Percentiles rank a stretch among this genome's conserved stretches.
These are phyloP conservation scores for Stygiomarasmius scandens DNA, from an alignment of 1,284 basidiomycete genomes.

Conservation along the genomic window DNA sequence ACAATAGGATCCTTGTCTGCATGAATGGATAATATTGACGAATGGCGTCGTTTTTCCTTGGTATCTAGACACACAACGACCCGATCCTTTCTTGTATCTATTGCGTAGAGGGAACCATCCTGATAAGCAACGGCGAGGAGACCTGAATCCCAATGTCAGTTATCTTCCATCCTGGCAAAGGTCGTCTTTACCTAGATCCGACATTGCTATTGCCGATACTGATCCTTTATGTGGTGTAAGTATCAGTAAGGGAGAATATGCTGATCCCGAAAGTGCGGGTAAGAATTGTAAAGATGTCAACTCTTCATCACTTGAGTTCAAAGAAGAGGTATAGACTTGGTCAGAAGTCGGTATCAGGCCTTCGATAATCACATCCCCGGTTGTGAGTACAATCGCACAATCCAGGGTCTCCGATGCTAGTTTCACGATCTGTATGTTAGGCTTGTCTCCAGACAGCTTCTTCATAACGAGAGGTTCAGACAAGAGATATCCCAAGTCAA, in stretches of 20 bases:
- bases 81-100: slow-evolving; percentile 74
- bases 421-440: slow-evolving; percentile 54
- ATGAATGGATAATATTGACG: slow-evolving; percentile 30
- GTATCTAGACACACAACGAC: slow-evolving; percentile 48
- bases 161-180: neutral
- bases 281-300: slow-evolving; percentile 53
- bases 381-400: slow-evolving; percentile 59
- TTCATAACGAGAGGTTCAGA: slow-evolving; percentile 44
- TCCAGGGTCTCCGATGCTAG: slow-evolving; percentile 72
- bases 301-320: slow-evolving; percentile 43
- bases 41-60: slow-evolving; percentile 35
- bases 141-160: slow-evolving; percentile 42
- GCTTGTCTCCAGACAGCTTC: slow-evolving; percentile 35
- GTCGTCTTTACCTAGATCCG: slow-evolving; percentile 61
- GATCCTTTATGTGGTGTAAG: slow-evolving; percentile 53
- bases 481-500: slow-evolving; percentile 57
- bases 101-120: slow-evolving; percentile 59
- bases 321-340: slow-evolving; percentile 17
- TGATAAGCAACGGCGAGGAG: slow-evolving; percentile 74
- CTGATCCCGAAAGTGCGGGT: slow-evolving; percentile 36
- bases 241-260: slow-evolving; percentile 66
- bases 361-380: slow-evolving; percentile 71
- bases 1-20: slow-evolving; percentile 46
- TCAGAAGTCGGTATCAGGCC: slow-evolving; percentile 44
- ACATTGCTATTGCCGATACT: slow-evolving; percentile 59